phyloP scores from a whole-genome alignment of 2,329 filamentous ascomycete genomes.

The Cryphonectria nitschkei region DNA sequence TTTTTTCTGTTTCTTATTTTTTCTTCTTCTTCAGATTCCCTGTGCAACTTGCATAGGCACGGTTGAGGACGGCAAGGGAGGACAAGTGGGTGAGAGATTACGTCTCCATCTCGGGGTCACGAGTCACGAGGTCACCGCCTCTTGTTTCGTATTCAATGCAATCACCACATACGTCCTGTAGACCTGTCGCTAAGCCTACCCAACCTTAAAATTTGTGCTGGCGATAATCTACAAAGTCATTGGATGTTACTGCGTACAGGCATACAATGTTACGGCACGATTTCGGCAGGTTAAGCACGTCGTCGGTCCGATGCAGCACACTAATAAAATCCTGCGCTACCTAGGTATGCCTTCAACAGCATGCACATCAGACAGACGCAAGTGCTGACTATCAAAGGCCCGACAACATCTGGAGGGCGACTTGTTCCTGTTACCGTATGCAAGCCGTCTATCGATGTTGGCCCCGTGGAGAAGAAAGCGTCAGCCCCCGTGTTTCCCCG shows the following conservation, averaged over 20 bases:
- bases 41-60: neutral
- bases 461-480: neutral
- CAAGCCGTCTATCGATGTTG: neutral
- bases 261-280: neutral
- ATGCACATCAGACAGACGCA: neutral
- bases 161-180: neutral
- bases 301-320: neutral
- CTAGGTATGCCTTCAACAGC: neutral
- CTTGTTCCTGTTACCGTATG: neutral
- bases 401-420: neutral
- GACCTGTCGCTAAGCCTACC: too few relatives aligned
- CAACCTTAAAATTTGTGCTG: neutral
- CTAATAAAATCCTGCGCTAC: neutral
- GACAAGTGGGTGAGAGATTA: neutral
- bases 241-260: neutral
- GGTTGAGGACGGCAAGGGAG: neutral
- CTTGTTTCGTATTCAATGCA: neutral
- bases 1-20: neutral
- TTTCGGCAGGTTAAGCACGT: neutral
- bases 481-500: neutral
- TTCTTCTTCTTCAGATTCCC: too few relatives aligned
- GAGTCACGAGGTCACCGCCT: neutral
- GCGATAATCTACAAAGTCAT: neutral
- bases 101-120: neutral
- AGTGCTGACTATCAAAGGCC: neutral